Base-by-base conservation (phyloP, 176 grass and related monocot genomes). In the Urochloa ruziziensis region DNA sequence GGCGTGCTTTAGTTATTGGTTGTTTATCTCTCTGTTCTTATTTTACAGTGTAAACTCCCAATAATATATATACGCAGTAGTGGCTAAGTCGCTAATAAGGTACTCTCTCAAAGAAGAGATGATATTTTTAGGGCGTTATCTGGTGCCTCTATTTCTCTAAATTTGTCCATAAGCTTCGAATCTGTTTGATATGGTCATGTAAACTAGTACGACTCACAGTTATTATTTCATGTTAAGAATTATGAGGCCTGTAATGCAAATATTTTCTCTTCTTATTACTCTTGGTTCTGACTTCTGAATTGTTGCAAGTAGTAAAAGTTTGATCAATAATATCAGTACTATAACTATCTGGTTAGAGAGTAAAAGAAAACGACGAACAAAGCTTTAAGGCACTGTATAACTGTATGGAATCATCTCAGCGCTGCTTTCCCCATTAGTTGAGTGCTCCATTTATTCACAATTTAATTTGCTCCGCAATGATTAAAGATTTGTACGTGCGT, bases 161-260 rank as follows among this genome's bases (percentile, higher is more conserved):
- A n/a, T 56, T n/a, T 35, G 54, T 63, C 60, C 18, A 12, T 62
- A 73, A 72, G 23, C 16, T 16, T 40, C n/a, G n/a, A 11, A 34
- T 39, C 15, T 53, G 42, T 51, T 56, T 18, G 14, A 29, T 67
- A 29, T 67, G 19, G 4, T 76, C 29, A 60, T 62, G n/a, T 28
- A 74, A n/a, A 59, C 25, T 57, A 25, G 42, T 39, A 40, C 33
- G 28, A 8, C 6, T 63, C 58, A 13, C 54, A 25, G 44, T 77
- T 86, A 77, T 85, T 89, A 89, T 85, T 89, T 76, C 63, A 89
- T 89, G 83, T 77, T 25, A 18, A 28, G 7, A 57, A 43, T 67
- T 65, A 16, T 21, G 27, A 14, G 8, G 27, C 43, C 2, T 2
- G 10, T 67, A 14, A 67, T 64, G 25, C 8, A 54, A 54, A 28